These are phyloP conservation scores for Penicillium canariense DNA, from an alignment of 495 filamentous ascomycete genomes.

Conservation along the genomic window DNA sequence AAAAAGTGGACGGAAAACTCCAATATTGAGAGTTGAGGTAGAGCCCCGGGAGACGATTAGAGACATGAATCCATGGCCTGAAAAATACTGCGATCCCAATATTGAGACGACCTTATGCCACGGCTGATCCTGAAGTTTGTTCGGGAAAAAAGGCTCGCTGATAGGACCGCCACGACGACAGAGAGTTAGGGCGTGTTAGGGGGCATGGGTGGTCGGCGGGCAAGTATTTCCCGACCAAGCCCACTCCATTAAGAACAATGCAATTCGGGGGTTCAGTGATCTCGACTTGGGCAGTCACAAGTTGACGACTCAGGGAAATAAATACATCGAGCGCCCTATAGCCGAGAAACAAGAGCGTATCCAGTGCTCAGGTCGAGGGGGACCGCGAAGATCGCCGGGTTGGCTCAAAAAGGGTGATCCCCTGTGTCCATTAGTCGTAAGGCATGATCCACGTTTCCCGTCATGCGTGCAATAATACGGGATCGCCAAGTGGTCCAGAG, in stretches of 20 bases:
- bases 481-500: conserved; percentile 8
- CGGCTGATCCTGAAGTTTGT: not conserved
- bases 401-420: conserved; percentile 12
- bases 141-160: too few species aligned
- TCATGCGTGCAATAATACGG: conserved; percentile 22
- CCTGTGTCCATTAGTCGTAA: conserved; percentile 13
- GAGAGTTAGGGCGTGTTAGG: not conserved
- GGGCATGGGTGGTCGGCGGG: conserved; percentile 4
- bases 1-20: not conserved
- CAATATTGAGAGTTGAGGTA: not conserved
- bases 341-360: not conserved
- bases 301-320: not conserved
- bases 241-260: not conserved
- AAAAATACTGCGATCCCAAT: conserved; percentile 10
- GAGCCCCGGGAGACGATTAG: not conserved
- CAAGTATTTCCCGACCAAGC: conserved; percentile 14
- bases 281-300: not conserved
- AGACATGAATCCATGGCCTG: conserved; percentile 17
- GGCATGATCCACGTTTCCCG: conserved; percentile 25
- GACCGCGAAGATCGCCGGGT: conserved; percentile 14
- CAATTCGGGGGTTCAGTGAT: not conserved
- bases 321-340: not conserved
- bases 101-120: conserved; percentile 17
- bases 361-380: conserved; percentile 1
- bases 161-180: not conserved